Conservation (phyloP, 2,329 filamentous ascomycete genomes). For the Cladosporium sp. region DNA sequence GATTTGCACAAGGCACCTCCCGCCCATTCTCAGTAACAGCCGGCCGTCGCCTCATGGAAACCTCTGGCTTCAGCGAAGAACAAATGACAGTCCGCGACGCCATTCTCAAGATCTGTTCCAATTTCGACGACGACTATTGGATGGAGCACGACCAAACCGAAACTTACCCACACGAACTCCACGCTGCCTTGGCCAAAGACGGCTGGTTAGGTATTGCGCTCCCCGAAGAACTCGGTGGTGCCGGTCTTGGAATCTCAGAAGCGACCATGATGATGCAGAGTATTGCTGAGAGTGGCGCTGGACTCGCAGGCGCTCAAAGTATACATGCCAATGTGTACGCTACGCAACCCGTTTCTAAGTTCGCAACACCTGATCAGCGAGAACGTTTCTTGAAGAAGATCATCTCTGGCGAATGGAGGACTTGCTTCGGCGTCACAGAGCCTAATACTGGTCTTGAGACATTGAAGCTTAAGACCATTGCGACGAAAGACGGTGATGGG, state of each 20-base stretch:
- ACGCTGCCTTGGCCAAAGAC: constrained; percentile 67
- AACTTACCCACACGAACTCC: constrained; percentile 70
- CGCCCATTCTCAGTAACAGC: constrained; percentile 31
- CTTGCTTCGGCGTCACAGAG: constrained; percentile 83
- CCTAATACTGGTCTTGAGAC: constrained; percentile 78
- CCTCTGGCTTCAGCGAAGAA: constrained; percentile 66
- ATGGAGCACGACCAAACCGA: constrained; percentile 66
- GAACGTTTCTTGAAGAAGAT: constrained; percentile 64
- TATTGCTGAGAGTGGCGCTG: constrained; percentile 58
- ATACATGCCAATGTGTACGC: constrained; percentile 66
- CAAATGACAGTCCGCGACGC: constrained; percentile 70
- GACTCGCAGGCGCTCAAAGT: constrained; percentile 65
- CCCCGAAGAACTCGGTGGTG: constrained; percentile 69
- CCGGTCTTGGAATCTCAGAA: constrained; percentile 73
- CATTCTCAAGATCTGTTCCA: constrained; percentile 62
- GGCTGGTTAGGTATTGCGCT: constrained; percentile 81
- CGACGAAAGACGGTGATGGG: constrained; percentile 54
- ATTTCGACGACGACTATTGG: constrained; percentile 75
- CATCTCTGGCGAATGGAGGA: constrained; percentile 66
- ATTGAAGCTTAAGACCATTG: constrained; percentile 62
- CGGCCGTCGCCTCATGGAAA: constrained; percentile 60
- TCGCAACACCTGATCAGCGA: constrained; percentile 63
- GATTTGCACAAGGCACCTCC: background rate
- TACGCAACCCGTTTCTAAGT: constrained; percentile 70
- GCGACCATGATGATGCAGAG: constrained; percentile 87